Percentiles rank a stretch among this genome's conserved stretches.
Conservation (phyloP, 2,329 filamentous ascomycete genomes). For the Parafenestella ontariensis region DNA sequence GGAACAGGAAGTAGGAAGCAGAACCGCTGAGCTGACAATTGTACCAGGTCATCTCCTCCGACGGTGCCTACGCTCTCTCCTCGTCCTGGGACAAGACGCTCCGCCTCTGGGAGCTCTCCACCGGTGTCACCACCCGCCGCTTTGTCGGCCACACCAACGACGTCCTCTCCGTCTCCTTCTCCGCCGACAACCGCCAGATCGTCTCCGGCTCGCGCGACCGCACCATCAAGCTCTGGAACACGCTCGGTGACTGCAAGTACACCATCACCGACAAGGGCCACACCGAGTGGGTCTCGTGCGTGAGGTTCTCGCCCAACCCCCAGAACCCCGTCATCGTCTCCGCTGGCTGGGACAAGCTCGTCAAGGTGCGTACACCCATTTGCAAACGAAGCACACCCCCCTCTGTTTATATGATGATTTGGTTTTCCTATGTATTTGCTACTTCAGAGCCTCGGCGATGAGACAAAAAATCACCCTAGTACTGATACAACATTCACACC, state of each 20-base stretch:
- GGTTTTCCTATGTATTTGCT: slow-evolving; percentile 95
- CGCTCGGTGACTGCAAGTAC: slow-evolving; percentile 99
- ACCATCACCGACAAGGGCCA: slow-evolving; percentile 99
- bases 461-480: slow-evolving; percentile 91
- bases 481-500: slow-evolving; percentile 66
- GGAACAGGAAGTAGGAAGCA: too few species aligned
- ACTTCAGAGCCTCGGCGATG: slow-evolving; percentile 99
- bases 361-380: slow-evolving; percentile 81
- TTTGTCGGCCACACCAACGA: slow-evolving; percentile 99
- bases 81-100: slow-evolving; percentile 99
- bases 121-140: slow-evolving; percentile 94
- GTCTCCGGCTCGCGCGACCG: slow-evolving; percentile 98
- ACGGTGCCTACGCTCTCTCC: slow-evolving; percentile 98
- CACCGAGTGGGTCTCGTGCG: slow-evolving; percentile 99
- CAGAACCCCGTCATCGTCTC: slow-evolving; percentile 99
- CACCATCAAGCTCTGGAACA: slow-evolving; percentile 99
- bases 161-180: slow-evolving; percentile 99
- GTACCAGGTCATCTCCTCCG: slow-evolving; percentile 93
- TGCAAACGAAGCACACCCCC: neutral
- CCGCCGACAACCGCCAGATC: slow-evolving; percentile 99
- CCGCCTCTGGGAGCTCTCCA: slow-evolving; percentile 98
- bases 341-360: slow-evolving; percentile 99
- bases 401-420: slow-evolving; percentile 83
- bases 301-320: slow-evolving; percentile 99
- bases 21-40: slow-evolving; percentile 40